A percentile compares a stretch with the other conserved stretches of the same genome.
Evolutionary conservation across 805 yeast species (phyloP).

Genomic region (Metahyphopichia silvanorum): DNA sequence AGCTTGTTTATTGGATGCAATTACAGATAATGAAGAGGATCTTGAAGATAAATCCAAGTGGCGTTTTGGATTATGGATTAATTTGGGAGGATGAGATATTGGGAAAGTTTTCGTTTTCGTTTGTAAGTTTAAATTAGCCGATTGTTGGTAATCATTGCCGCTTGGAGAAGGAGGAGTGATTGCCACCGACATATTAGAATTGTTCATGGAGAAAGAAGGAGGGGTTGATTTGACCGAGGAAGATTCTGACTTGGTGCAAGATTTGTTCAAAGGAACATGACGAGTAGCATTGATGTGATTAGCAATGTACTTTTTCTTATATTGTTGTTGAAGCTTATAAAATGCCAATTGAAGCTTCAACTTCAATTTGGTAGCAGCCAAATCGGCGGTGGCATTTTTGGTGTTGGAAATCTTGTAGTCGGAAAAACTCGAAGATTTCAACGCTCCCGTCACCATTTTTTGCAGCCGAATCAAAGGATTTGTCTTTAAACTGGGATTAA

Average conservation of each 20-base stretch:
- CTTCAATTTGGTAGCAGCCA: constrained; percentile 43
- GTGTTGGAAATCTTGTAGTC: constrained; percentile 1
- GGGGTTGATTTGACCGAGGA: constrained; percentile 9
- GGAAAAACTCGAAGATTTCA: constrained; percentile 3
- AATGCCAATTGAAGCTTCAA: constrained; percentile 41
- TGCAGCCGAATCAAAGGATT: no score
- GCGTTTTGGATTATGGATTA: constrained; percentile 8
- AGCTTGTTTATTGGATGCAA: constrained; percentile 5
- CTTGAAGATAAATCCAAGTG: no score
- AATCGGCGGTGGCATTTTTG: constrained; percentile 30
- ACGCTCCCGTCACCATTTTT: no score
- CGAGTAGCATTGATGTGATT: neutral
- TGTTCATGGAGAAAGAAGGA: constrained; percentile 2
- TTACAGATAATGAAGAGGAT: constrained; percentile 18
- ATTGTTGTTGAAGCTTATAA: constrained; percentile 29
- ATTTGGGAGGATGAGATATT: constrained; percentile 4
- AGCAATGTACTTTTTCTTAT: constrained; percentile 6
- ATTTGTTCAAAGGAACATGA: constrained; percentile 1
- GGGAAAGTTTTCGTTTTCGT: constrained; percentile 15
- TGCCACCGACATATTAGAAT: neutral
- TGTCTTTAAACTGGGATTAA: neutral
- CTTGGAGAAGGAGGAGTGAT: constrained; percentile 5
- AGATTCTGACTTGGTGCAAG: constrained; percentile 6
- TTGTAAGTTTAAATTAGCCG: constrained; percentile 21
- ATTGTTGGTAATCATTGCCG: constrained; percentile 3